A percentile compares a stretch with the other conserved stretches of the same genome.
Evolutionary conservation across 768 basidiomycete species (phyloP).

Genomic region (Lactarius sp.): DNA sequence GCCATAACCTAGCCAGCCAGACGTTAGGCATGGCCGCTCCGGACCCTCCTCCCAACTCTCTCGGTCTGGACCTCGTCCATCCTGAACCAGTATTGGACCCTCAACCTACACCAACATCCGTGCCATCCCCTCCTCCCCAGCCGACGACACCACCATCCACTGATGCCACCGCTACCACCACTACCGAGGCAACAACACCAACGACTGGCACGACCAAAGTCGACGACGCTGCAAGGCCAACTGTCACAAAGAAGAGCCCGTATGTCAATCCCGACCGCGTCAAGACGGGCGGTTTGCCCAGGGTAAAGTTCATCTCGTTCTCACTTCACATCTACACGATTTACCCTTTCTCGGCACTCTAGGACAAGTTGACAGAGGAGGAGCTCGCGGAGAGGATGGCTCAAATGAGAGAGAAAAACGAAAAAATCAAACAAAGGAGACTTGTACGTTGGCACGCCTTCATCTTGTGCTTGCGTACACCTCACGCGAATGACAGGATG

Average conservation of each 20-base stretch:
- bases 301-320: conserved; percentile 42
- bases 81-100: conserved; percentile 30
- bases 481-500: conserved; percentile 45
- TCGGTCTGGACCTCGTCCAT: conserved; percentile 65
- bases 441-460: conserved; percentile 38
- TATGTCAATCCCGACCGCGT: conserved; percentile 83
- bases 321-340: neutral
- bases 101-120: conserved; percentile 31
- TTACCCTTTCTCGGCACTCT: conserved; percentile 10
- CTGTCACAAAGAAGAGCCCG: conserved; percentile 48
- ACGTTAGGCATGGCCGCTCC: conserved; percentile 25
- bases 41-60: conserved; percentile 49
- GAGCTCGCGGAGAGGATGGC: conserved; percentile 65
- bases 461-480: neutral
- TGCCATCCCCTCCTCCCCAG: conserved; percentile 16
- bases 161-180: neutral
- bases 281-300: conserved; percentile 72
- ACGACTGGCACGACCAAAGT: conserved; percentile 18
- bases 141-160: neutral
- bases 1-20: conserved; percentile 32
- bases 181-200: conserved; percentile 6
- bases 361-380: conserved; percentile 69
- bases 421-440: conserved; percentile 68
- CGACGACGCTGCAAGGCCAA: conserved; percentile 28
- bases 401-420: conserved; percentile 66